Base-by-base conservation (phyloP, 306 rosid genomes). In the Hylodesmum podocarpum region DNA sequence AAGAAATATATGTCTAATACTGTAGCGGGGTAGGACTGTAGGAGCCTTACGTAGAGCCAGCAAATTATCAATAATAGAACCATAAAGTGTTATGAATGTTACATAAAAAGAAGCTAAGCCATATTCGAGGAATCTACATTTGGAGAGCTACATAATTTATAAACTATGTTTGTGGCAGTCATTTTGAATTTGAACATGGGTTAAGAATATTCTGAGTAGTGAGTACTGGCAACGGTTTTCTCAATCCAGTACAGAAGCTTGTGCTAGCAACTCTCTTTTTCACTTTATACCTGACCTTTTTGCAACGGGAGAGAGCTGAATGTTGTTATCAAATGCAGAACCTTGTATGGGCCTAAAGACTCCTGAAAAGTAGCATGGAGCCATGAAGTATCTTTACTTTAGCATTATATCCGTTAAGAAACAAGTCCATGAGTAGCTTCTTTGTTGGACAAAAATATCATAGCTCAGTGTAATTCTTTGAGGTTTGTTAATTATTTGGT, bases 321-420 rank as follows among this genome's bases (percentile, higher is more conserved):
- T 0, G 24, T 2, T 75, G 13, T 68, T 9, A 34, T 61, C 14
- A 78, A 64, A 55, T 66, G 54, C 53, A 62, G 21, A 24, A 24
- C 53, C 47, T 12, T 51, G 62, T 68, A 14, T n/a, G 10, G 43
- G 46, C 67, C 36, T 28, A 19, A 33, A 31, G 51, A 14, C 14
- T 41, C 44, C 12, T 55, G 57, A 61, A 81, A 82, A 77, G 82
- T 74, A 58, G 11, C 43, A 18, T 44, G 71, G 41, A 66, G 70
- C 43, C 70, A 47, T 67, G 71, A 14, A 37, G n/a, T n/a, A 14
- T 47, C 53, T 47, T 63, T 70, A 59, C 82, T 77, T 77, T 77
- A 55, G 19, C 69, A 64, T 77, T 54, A 51, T 82, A 55, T 25
- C 82, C 75, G 82, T 77, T 82, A 27, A 70, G 36, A 68, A 50